These are phyloP conservation scores for Gelatoporia subvermispora DNA, from an alignment of 768 basidiomycete species.

Conservation along the genomic window DNA sequence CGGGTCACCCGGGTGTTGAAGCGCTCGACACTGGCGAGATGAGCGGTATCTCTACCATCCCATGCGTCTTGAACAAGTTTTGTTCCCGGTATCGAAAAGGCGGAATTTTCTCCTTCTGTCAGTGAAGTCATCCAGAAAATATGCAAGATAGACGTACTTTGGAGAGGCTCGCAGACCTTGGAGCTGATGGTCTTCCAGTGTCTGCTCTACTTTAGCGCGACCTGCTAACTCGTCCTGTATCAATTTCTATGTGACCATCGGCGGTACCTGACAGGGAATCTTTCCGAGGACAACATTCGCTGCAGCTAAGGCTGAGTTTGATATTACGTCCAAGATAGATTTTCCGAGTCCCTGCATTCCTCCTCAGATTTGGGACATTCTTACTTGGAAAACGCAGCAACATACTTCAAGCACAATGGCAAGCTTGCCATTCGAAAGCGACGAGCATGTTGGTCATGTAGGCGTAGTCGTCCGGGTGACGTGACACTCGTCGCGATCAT, in stretches of 20 bases:
- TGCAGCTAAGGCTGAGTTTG: conserved; percentile 83
- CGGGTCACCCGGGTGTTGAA: conserved; percentile 85
- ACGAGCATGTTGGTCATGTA: conserved; percentile 99
- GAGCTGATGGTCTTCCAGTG: conserved; percentile 88
- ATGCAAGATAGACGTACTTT: conserved; percentile 37
- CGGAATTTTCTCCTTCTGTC: conserved; percentile 56
- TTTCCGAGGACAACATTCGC: conserved; percentile 86
- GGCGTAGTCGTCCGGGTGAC: conserved; percentile 88
- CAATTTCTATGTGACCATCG: conserved; percentile 72
- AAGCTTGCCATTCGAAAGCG: conserved; percentile 81
- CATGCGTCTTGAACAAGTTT: conserved; percentile 68
- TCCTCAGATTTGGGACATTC: background rate
- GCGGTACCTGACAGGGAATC: conserved; percentile 68
- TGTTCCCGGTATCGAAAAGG: conserved; percentile 75
- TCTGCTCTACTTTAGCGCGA: conserved; percentile 81
- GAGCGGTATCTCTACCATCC: conserved; percentile 80
- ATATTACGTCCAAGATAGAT: conserved; percentile 90
- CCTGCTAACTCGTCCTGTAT: conserved; percentile 85
- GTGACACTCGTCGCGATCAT: conserved; percentile 85
- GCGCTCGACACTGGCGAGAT: conserved; percentile 57
- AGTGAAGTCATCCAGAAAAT: background rate
- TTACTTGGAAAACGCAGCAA: background rate
- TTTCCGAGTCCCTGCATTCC: conserved; percentile 56
- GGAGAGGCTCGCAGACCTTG: conserved; percentile 75
- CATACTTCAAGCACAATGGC: conserved; percentile 91